Evolutionary conservation across 2,329 filamentous ascomycete species (phyloP).

Genomic region (Venturiaceae sp.): DNA sequence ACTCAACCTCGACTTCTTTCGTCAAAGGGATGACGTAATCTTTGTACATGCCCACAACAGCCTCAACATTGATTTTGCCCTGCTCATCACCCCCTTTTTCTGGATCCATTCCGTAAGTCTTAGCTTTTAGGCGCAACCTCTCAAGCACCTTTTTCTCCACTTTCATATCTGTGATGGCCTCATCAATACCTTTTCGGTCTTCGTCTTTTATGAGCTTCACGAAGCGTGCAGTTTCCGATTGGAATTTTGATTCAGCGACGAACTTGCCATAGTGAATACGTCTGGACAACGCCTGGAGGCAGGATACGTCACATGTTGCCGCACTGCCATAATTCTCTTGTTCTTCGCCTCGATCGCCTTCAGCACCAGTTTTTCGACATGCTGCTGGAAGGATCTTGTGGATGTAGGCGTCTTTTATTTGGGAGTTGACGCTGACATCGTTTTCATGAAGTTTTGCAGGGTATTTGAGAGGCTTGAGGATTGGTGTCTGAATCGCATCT

Average conservation of each 20-base stretch:
- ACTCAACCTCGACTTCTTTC: conserved; percentile 97
- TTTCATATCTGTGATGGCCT: conserved; percentile 78
- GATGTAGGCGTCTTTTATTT: conserved; percentile 80
- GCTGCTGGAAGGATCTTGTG: conserved; percentile 72
- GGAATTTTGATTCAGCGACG: conserved; percentile 93
- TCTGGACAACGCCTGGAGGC: conserved; percentile 79
- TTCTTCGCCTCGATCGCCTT: conserved; percentile 76
- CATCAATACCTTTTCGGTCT: conserved; percentile 73
- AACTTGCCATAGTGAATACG: conserved; percentile 98
- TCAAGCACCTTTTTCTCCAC: conserved; percentile 91
- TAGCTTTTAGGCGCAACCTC: conserved; percentile 75
- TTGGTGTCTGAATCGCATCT: conserved; percentile 63
- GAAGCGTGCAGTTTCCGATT: conserved; percentile 69
- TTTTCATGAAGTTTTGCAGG: conserved; percentile 81
- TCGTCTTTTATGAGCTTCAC: conserved; percentile 70
- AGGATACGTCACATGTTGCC: conserved; percentile 82
- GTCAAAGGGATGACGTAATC: conserved; percentile 92
- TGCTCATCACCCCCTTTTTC: conserved; percentile 48
- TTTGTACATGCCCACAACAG: conserved; percentile 81
- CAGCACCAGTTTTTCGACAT: conserved; percentile 70
- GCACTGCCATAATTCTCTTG: conserved; percentile 94
- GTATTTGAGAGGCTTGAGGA: conserved; percentile 83
- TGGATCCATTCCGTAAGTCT: conserved; percentile 89
- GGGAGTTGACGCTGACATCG: conserved; percentile 78
- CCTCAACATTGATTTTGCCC: conserved; percentile 84